Base-by-base conservation (phyloP, 345 rosid genomes). In the Rhodamnia argentea region DNA sequence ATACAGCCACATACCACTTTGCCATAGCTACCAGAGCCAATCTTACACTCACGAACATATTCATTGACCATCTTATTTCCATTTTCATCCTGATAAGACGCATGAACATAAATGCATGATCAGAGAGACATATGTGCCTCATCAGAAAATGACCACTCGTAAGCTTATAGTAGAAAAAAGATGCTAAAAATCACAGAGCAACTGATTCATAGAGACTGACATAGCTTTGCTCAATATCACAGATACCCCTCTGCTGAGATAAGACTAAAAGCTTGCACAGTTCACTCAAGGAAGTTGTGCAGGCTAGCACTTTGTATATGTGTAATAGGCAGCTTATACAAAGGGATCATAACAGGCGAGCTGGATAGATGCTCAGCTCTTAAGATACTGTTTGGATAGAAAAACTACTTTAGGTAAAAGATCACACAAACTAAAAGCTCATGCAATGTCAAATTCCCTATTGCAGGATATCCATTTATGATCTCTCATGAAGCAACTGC, bases 21-120 rank as follows among this genome's bases (percentile, higher is more conserved):
- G 26, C 99, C 99, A 89, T 98, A 98, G 94, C 98, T 98, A 84
- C 99, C 99, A 37, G 98, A 89, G 89, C 99, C 99, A 92, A 98
- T 96, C 93, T 94, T 98, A 84, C 29, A 83, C 87, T 88, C 95
- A 1, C 95, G 94, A 84, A 96, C 98, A 92, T 96, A 96, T 92
- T 94, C 98, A 90, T 97, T 96, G 89, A 97, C 89, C 91, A 89
- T 94, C 91, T 96, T 97, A 85, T 91, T 93, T 86, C 99, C 99
- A 88, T 95, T 86, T 86, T 98, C 98, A 93, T 98, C 98, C 99
- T 98, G 90, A 83, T 1, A 83, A 53, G n/a, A 76, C 32, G 8
- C n/a, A 4, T 16, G 24, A 18, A 20, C 53, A 29, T 26, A 24
- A 51, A 82, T 52, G 84, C 84, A 52, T 27, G 84, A 83, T 83